Evolutionary conservation across 768 basidiomycete genomes (phyloP).

Genomic region (Trametes villosa): DNA sequence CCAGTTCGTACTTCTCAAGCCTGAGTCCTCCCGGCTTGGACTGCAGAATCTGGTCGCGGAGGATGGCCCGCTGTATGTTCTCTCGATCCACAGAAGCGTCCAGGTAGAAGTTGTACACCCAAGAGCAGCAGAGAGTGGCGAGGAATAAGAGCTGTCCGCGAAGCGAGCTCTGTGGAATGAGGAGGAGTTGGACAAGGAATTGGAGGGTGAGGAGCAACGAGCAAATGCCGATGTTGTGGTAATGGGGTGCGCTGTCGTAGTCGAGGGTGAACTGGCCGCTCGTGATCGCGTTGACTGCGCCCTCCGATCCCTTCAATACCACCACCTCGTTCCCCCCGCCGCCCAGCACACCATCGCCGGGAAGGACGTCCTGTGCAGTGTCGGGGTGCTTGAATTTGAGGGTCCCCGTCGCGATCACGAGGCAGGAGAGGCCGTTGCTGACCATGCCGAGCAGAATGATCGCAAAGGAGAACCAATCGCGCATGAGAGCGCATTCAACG

Average conservation of each 20-base stretch:
- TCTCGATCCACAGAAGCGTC: conserved; percentile 10
- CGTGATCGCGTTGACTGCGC: conserved; percentile 16
- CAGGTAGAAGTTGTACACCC: conserved; percentile 13
- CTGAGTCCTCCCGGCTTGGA: too few species aligned
- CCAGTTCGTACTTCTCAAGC: conserved; percentile 9
- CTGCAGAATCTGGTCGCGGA: neutral
- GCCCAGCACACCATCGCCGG: neutral
- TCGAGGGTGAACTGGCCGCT: conserved; percentile 10
- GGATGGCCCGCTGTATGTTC: conserved; percentile 7
- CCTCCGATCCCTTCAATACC: conserved; percentile 8
- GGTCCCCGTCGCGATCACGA: conserved; percentile 4
- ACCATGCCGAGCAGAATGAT: conserved; percentile 6
- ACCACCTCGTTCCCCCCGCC: neutral
- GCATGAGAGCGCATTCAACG: neutral
- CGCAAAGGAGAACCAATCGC: conserved; percentile 9
- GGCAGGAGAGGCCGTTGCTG: conserved; percentile 7
- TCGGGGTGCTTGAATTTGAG: conserved; percentile 3
- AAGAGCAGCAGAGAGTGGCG: conserved; percentile 3
- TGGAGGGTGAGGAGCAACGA: conserved; percentile 14
- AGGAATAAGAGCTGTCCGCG: conserved; percentile 17
- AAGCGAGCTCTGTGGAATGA: conserved; percentile 11
- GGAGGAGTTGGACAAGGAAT: conserved; percentile 15
- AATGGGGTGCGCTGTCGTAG: conserved; percentile 11
- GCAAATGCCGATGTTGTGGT: conserved; percentile 6
- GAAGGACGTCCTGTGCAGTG: neutral